These are phyloP conservation scores for Calvatia gigantea DNA, from an alignment of 768 basidiomycete species.

Conservation along the genomic window DNA sequence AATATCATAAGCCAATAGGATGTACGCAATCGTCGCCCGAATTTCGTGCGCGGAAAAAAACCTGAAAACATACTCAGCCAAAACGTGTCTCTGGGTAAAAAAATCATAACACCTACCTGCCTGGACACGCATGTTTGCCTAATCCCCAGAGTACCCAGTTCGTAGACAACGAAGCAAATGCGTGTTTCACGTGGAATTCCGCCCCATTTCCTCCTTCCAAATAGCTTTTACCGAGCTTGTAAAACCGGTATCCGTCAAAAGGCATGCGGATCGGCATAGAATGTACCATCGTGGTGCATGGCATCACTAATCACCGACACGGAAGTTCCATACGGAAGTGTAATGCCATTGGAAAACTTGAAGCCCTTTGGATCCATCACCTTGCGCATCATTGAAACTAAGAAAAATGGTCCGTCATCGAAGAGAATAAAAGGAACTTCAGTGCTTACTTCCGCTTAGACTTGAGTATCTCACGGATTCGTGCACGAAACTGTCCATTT, in stretches of 20 bases:
- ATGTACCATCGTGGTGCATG: constrained; percentile 1
- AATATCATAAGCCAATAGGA: constrained; percentile 32
- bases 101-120: constrained; percentile 10
- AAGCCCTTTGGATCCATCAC: constrained; percentile 29
- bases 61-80: constrained; percentile 15
- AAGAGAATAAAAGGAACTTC: not conserved
- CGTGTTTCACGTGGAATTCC: constrained; percentile 3
- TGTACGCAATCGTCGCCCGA: constrained; percentile 28
- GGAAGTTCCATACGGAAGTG: constrained; percentile 11
- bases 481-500: constrained; percentile 40
- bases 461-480: constrained; percentile 23
- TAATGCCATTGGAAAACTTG: constrained; percentile 40
- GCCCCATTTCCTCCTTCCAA: not conserved
- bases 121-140: constrained; percentile 4
- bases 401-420: not conserved
- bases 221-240: constrained; percentile 2
- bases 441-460: constrained; percentile 7
- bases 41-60: constrained; percentile 33
- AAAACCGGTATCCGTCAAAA: constrained; percentile 8
- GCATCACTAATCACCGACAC: constrained; percentile 15
- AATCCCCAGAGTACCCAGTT: constrained; percentile 2
- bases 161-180: constrained; percentile 2
- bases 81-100: not conserved
- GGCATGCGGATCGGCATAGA: not conserved
- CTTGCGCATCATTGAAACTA: constrained; percentile 30